phyloP scores from a whole-genome alignment of 495 filamentous ascomycete species.

The Hypoxylon fragiforme region DNA sequence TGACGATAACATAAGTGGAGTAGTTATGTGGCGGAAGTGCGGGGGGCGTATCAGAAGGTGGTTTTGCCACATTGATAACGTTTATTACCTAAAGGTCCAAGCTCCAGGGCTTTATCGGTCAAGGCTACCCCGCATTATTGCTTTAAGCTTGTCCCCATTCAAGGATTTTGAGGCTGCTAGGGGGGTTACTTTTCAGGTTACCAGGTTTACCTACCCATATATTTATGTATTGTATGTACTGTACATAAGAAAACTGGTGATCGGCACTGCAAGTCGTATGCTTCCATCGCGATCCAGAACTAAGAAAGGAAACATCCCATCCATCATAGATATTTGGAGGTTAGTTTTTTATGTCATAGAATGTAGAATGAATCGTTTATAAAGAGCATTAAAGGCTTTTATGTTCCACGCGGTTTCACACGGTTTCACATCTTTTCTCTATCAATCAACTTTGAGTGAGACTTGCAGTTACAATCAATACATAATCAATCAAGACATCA shows the following conservation, averaged over 20 bases:
- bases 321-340: too few species aligned
- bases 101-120: background rate
- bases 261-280: slow-evolving; percentile 27
- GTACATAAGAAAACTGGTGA: slow-evolving; percentile 22
- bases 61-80: slow-evolving; percentile 25
- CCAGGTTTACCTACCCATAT: too few species aligned
- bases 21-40: background rate
- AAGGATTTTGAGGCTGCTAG: too few species aligned
- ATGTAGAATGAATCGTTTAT: too few species aligned
- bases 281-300: slow-evolving; percentile 30
- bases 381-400: background rate
- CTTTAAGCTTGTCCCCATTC: background rate
- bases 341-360: too few species aligned
- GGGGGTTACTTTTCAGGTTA: too few species aligned
- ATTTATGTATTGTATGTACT: too few species aligned
- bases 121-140: slow-evolving; percentile 28
- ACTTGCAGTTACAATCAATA: too few species aligned
- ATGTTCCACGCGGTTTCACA: background rate
- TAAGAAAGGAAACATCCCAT: slow-evolving; percentile 8
- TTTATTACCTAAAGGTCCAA: too few species aligned
- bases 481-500: too few species aligned
- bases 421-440: background rate
- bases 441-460: too few species aligned
- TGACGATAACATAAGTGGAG: slow-evolving; percentile 8
- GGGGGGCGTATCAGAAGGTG: background rate